A percentile compares a stretch with the other conserved stretches of the same genome.
These are phyloP conservation scores for Saccharomycopsis sp. DNA, from an alignment of 805 yeast genomes.

Conservation along the genomic window DNA sequence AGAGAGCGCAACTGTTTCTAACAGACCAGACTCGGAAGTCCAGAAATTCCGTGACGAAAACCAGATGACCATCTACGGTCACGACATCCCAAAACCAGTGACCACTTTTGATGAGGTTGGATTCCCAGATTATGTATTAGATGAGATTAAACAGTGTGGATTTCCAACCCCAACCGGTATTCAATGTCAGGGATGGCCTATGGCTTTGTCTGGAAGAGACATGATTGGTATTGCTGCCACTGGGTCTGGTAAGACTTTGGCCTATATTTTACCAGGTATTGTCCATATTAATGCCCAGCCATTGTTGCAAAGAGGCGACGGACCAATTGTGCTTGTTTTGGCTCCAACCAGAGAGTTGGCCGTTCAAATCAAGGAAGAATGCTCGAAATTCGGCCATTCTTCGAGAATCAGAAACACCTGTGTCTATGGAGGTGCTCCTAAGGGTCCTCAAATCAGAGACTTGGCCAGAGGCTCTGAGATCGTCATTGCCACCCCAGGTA, in stretches of 20 bases:
- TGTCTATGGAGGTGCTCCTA: conserved; percentile 99
- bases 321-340: conserved; percentile 90
- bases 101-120: conserved; percentile 94
- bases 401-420: conserved; percentile 95
- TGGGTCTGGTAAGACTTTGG: conserved; percentile 97
- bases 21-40: conserved; percentile 70
- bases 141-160: conserved; percentile 85
- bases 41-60: conserved; percentile 67
- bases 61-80: conserved; percentile 82
- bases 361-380: conserved; percentile 93
- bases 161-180: conserved; percentile 92
- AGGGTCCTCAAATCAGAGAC: conserved; percentile 96
- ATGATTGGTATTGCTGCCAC: conserved; percentile 99
- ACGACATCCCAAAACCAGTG: conserved; percentile 90
- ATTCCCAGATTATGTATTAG: conserved; percentile 88
- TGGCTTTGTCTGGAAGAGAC: conserved; percentile 98
- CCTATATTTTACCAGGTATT: conserved; percentile 94
- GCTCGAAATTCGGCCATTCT: conserved; percentile 86
- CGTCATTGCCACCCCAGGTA: conserved; percentile 97
- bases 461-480: conserved; percentile 93
- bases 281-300: conserved; percentile 99
- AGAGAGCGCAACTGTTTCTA: conserved; percentile 74
- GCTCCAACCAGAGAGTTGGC: conserved; percentile 99
- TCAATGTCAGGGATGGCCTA: conserved; percentile 99
- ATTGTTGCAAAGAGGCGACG: conserved; percentile 86